Conservation (phyloP, 306 rosid species). For the Trifolium subterraneum region DNA sequence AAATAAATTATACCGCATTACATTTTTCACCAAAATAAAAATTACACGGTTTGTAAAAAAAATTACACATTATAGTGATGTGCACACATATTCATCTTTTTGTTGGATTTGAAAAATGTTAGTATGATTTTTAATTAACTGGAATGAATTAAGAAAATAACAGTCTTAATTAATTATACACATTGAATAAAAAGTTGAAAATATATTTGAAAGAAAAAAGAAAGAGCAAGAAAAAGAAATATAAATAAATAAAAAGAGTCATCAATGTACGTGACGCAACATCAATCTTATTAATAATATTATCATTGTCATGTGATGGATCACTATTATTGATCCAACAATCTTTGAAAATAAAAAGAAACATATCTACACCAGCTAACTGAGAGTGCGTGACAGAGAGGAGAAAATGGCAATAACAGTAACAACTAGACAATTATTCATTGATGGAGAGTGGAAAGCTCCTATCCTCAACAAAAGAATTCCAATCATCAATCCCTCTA, state of each 20-base stretch:
- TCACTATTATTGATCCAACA: constrained; percentile 21
- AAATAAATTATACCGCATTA: no score
- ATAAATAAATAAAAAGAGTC: neutral
- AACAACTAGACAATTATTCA: constrained; percentile 68
- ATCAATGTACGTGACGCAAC: neutral
- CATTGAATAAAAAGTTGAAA: neutral
- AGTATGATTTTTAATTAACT: no score
- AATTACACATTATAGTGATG: no score
- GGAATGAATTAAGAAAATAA: no score
- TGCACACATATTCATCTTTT: no score
- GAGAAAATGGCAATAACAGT: constrained; percentile 63
- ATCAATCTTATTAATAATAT: constrained; percentile 3
- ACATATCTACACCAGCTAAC: neutral
- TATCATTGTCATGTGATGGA: neutral
- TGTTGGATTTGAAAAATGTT: no score
- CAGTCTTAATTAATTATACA: neutral
- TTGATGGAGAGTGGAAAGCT: constrained; percentile 78
- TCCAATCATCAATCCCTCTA: constrained; percentile 81
- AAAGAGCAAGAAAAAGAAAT: neutral
- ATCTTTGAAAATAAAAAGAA: neutral
- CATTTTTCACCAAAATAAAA: no score
- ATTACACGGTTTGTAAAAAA: no score
- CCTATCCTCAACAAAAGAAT: constrained; percentile 73
- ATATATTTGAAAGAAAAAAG: neutral
- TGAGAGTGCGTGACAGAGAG: neutral